phyloP scores from a whole-genome alignment of 2,329 filamentous ascomycete species.

The Fusarium siculi region DNA sequence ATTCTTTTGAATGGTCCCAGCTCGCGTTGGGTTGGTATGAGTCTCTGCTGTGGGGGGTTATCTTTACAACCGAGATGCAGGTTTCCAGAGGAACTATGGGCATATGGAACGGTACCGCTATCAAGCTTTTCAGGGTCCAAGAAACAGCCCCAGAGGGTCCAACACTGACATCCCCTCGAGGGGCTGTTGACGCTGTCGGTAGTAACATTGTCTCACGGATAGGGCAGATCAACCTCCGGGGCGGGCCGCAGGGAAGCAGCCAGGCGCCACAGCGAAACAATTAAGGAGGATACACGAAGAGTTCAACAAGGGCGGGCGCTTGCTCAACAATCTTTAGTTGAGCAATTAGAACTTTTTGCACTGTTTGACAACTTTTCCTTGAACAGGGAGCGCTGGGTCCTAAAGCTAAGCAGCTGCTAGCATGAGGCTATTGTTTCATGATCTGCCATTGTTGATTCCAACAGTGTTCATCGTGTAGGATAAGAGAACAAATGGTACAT shows the following conservation, averaged over 20 bases:
- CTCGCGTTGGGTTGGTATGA: slow-evolving; percentile 95
- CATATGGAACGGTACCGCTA: slow-evolving; percentile 91
- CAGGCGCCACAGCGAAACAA: slow-evolving; percentile 30
- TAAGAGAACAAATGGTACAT: slow-evolving; percentile 5
- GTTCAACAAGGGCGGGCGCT: not conserved
- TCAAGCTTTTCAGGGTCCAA: slow-evolving; percentile 90
- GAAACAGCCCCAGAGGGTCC: slow-evolving; percentile 84
- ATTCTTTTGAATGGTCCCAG: slow-evolving; percentile 94
- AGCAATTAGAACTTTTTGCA: not conserved
- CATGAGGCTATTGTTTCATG: slow-evolving; percentile 18
- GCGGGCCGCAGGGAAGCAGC: slow-evolving; percentile 47
- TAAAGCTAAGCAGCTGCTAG: slow-evolving; percentile 6
- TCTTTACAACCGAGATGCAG: slow-evolving; percentile 91
- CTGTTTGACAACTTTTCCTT: slow-evolving; percentile 1
- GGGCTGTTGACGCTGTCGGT: slow-evolving; percentile 92
- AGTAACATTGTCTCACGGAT: slow-evolving; percentile 90
- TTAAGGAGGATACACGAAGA: slow-evolving; percentile 7
- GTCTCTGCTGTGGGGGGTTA: slow-evolving; percentile 90
- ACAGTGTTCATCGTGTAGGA: slow-evolving; percentile 8
- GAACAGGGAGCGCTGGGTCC: slow-evolving; percentile 2
- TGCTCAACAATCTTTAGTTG: not conserved
- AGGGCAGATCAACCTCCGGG: slow-evolving; percentile 79
- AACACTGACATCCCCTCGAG: slow-evolving; percentile 83
- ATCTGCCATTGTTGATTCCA: slow-evolving; percentile 4
- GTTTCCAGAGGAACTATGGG: slow-evolving; percentile 87